Percentiles rank a stretch among this genome's conserved stretches.
Evolutionary conservation across 768 basidiomycete species (phyloP).

Genomic region (Tricholoma matsutake): DNA sequence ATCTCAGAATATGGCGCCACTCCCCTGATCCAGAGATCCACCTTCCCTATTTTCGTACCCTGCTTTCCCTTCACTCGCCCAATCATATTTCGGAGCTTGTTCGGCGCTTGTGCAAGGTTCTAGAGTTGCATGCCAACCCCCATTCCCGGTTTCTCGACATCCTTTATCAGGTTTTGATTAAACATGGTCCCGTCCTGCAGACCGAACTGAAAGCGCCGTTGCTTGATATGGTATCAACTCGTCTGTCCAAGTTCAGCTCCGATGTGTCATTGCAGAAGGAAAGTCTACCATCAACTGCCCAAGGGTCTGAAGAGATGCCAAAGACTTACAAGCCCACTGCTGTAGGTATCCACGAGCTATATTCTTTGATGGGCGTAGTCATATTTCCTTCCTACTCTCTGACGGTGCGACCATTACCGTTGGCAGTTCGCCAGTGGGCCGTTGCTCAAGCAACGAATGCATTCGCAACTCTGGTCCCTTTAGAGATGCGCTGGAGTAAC

Average conservation of each 20-base stretch:
- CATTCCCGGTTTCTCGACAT: constrained; percentile 35
- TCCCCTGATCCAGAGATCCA: constrained; percentile 43
- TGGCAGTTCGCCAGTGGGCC: constrained; percentile 25
- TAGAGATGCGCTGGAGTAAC: constrained; percentile 40
- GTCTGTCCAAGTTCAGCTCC: constrained; percentile 19
- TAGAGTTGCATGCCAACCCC: constrained; percentile 31
- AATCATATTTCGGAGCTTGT: constrained; percentile 31
- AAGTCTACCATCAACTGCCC: not conserved
- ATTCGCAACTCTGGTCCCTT: constrained; percentile 28
- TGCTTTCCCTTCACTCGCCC: constrained; percentile 28
- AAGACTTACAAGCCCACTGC: not conserved
- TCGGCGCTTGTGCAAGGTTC: constrained; percentile 32
- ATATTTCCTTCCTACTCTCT: constrained; percentile 23
- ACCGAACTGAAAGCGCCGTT: constrained; percentile 29
- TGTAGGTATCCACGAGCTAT: constrained; percentile 14
- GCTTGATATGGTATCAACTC: constrained; percentile 32
- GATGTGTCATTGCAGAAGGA: not conserved
- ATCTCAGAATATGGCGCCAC: constrained; percentile 35
- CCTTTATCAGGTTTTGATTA: constrained; percentile 39
- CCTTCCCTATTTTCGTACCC: constrained; percentile 41
- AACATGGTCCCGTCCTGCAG: constrained; percentile 22
- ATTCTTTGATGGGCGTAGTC: constrained; percentile 17
- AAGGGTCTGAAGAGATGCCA: not conserved
- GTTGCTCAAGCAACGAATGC: constrained; percentile 17
- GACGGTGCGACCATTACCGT: constrained; percentile 1